These are phyloP conservation scores for Avena sativa DNA, from an alignment of 176 grass and related monocot species.

Conservation along the genomic window DNA sequence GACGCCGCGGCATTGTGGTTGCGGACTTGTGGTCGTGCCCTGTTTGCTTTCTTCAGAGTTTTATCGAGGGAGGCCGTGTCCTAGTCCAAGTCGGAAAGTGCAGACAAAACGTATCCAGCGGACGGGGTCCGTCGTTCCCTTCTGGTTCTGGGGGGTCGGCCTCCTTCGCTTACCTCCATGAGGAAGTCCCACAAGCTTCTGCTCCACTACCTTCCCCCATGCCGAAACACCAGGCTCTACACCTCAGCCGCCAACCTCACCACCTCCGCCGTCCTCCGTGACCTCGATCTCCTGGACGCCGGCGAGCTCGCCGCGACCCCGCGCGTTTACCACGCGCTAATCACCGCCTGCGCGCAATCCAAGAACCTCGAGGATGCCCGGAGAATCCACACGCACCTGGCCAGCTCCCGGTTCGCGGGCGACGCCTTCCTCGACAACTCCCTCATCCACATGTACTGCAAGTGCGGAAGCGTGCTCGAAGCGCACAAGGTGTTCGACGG, in stretches of 20 bases:
- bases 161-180: not conserved
- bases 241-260: not conserved
- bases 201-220: not conserved
- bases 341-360: slow-evolving; percentile 49
- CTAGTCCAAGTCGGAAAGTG: not conserved
- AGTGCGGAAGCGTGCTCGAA: slow-evolving; percentile 50
- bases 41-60: too few relatives aligned
- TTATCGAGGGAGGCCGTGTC: too few relatives aligned
- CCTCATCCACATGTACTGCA: slow-evolving; percentile 64
- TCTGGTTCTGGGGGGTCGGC: too few relatives aligned
- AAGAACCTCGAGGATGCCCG: slow-evolving; percentile 45
- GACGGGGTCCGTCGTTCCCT: not conserved
- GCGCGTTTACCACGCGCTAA: slow-evolving; percentile 44
- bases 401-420: slow-evolving; percentile 36
- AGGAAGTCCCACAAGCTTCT: slow-evolving; percentile 26
- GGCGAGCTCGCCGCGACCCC: slow-evolving; percentile 47
- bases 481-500: slow-evolving; percentile 60
- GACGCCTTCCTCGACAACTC: slow-evolving; percentile 68
- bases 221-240: not conserved
- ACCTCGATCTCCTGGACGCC: slow-evolving; percentile 49
- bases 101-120: not conserved
- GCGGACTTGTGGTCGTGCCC: not conserved
- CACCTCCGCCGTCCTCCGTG: slow-evolving; percentile 1
- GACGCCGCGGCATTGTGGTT: not conserved
- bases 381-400: slow-evolving; percentile 46